A percentile compares a stretch with the other conserved stretches of the same genome.
Conservation (phyloP, 768 basidiomycete genomes). For the Suillus tomentosus region DNA sequence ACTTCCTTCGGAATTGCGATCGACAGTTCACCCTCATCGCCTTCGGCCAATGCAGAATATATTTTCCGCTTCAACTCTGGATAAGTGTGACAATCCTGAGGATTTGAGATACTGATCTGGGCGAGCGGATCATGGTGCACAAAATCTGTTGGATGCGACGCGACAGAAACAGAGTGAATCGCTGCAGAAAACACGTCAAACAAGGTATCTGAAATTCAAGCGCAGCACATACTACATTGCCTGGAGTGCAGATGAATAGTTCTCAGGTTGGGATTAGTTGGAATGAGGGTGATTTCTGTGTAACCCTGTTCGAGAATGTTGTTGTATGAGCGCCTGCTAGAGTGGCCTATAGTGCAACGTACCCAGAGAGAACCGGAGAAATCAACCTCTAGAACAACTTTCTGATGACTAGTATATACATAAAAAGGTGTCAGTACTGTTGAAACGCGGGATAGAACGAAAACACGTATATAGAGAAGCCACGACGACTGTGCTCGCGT, state of each 20-base stretch:
- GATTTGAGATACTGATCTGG: conserved; percentile 63
- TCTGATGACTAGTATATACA: conserved; percentile 91
- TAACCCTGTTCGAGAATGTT: conserved; percentile 63
- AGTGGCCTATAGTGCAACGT: conserved; percentile 33
- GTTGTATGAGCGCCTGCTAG: conserved; percentile 23
- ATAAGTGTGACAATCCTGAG: conserved; percentile 82
- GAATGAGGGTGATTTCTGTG: conserved; percentile 88
- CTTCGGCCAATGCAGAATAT: conserved; percentile 88
- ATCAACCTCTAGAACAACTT: conserved; percentile 92
- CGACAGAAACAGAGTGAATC: conserved; percentile 73
- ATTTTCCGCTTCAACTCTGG: conserved; percentile 92
- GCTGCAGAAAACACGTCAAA: conserved; percentile 44
- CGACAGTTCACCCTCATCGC: conserved; percentile 92
- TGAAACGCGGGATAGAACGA: conserved; percentile 28
- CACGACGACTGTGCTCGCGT: conserved; percentile 77
- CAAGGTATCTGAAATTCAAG: conserved; percentile 19
- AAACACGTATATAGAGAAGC: conserved; percentile 85
- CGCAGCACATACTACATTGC: conserved; percentile 71
- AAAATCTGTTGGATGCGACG: conserved; percentile 73
- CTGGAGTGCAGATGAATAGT: conserved; percentile 88
- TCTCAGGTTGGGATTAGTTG: conserved; percentile 74
- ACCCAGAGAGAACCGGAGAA: conserved; percentile 88
- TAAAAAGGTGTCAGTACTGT: conserved; percentile 46
- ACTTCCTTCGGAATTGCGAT: conserved; percentile 83
- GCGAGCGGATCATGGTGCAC: conserved; percentile 75